A percentile compares a stretch with the other conserved stretches of the same genome.
These are phyloP conservation scores for Starmerella powellii DNA, from an alignment of 805 yeast species.

Conservation along the genomic window DNA sequence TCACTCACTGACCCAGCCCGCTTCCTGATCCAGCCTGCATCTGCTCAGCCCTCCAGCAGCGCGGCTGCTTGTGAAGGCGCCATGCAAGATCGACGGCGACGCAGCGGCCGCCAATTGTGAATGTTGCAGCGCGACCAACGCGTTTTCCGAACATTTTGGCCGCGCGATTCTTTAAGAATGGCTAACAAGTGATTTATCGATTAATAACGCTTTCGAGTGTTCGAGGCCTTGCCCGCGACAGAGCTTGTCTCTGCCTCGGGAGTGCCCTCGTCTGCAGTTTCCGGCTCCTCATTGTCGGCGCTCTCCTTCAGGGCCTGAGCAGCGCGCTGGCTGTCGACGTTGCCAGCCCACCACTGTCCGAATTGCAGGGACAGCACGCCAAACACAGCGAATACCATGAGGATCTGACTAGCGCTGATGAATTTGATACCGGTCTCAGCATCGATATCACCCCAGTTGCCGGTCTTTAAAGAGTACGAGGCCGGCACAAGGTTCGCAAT, in stretches of 20 bases:
- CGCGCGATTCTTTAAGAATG: too few relatives aligned
- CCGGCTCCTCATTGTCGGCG: conserved; percentile 10
- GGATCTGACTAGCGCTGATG: conserved; percentile 76
- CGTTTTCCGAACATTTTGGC: too few relatives aligned
- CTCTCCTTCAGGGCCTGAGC: conserved; percentile 9
- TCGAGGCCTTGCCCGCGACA: conserved; percentile 2
- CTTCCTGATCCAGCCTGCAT: too few relatives aligned
- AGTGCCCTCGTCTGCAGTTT: conserved; percentile 11
- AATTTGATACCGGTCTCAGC: conserved; percentile 77
- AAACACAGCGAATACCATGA: conserved; percentile 54
- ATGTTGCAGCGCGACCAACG: too few relatives aligned
- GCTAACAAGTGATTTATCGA: neutral
- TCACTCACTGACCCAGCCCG: too few relatives aligned
- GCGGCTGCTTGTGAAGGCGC: too few relatives aligned
- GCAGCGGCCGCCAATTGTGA: too few relatives aligned
- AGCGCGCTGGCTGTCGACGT: conserved; percentile 12
- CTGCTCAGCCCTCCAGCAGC: too few relatives aligned
- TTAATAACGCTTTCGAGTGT: conserved; percentile 12
- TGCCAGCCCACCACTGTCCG: conserved; percentile 74
- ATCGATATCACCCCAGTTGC: conserved; percentile 91
- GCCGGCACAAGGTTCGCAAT: conserved; percentile 80
- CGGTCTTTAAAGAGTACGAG: conserved; percentile 49
- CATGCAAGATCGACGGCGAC: too few relatives aligned
- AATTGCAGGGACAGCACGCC: conserved; percentile 80
- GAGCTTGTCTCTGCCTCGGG: neutral